phyloP scores from a whole-genome alignment of 805 yeast species.

The Myxozyma vanderwaltii region DNA sequence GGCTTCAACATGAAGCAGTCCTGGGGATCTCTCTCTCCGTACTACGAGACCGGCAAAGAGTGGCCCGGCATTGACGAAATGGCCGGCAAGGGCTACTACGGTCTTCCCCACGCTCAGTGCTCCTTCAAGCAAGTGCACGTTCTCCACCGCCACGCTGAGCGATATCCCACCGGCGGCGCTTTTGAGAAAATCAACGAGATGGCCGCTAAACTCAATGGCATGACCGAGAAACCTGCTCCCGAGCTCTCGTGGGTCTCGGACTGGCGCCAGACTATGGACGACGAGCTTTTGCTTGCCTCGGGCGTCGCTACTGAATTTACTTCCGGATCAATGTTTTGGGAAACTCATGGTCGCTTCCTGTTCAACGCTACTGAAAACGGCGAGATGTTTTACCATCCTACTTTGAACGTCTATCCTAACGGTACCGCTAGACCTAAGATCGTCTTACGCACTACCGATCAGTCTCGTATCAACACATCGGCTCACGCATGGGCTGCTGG shows the following conservation, averaged over 20 bases:
- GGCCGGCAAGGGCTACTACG: slow-evolving; percentile 38
- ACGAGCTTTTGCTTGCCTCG: slow-evolving; percentile 43
- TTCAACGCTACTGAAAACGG: slow-evolving; percentile 40
- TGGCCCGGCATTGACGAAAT: slow-evolving; percentile 41
- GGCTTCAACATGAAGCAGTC: slow-evolving; percentile 47
- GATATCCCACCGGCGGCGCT: slow-evolving; percentile 61
- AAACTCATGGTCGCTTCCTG: slow-evolving; percentile 46
- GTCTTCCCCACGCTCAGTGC: slow-evolving; percentile 48
- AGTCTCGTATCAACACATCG: slow-evolving; percentile 46
- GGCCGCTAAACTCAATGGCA: slow-evolving; percentile 40
- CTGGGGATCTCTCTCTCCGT: slow-evolving; percentile 48
- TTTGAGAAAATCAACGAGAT: slow-evolving; percentile 46
- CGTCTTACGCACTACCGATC: slow-evolving; percentile 46
- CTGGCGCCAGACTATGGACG: slow-evolving; percentile 42
- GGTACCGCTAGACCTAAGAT: slow-evolving; percentile 43
- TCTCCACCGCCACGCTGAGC: slow-evolving; percentile 76
- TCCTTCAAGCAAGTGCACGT: slow-evolving; percentile 67
- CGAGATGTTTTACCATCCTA: slow-evolving; percentile 38
- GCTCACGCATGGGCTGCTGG: slow-evolving; percentile 51
- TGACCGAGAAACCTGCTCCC: slow-evolving; percentile 37
- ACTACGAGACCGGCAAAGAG: slow-evolving; percentile 43
- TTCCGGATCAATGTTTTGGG: slow-evolving; percentile 45
- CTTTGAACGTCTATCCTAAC: slow-evolving; percentile 40
- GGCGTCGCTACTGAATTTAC: slow-evolving; percentile 47
- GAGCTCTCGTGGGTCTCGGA: slow-evolving; percentile 41